phyloP scores from a whole-genome alignment of 2,329 filamentous ascomycete genomes.

The Plectosphaerella sp. region DNA sequence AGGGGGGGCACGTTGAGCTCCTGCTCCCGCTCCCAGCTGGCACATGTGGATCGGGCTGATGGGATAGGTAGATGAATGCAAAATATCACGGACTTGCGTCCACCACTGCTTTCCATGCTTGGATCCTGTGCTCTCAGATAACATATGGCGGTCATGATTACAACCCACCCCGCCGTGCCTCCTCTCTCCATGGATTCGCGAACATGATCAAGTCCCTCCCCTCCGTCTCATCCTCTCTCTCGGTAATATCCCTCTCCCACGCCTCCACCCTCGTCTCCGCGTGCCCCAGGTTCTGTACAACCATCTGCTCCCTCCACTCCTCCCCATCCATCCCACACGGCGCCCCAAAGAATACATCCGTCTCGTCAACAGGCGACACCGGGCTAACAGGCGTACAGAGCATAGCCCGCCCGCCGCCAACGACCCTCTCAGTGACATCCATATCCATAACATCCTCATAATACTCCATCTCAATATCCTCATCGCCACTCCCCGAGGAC shows the following conservation, averaged over 20 bases:
- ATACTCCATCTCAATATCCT: background rate
- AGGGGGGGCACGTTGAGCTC: background rate
- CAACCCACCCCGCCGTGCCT: too few relatives aligned
- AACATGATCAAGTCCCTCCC: too few relatives aligned
- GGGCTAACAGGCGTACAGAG: background rate
- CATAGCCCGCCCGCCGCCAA: background rate
- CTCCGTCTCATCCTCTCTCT: background rate
- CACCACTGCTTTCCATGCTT: too few relatives aligned
- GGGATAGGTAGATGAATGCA: constrained; percentile 13
- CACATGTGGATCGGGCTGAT: constrained; percentile 11
- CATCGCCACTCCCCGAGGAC: background rate
- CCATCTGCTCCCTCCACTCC: background rate
- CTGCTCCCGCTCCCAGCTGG: constrained; percentile 10
- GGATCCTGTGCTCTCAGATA: too few relatives aligned
- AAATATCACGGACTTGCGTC: constrained; percentile 2
- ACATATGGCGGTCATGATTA: too few relatives aligned
- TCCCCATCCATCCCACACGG: background rate
- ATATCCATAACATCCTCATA: background rate
- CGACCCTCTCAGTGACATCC: background rate
- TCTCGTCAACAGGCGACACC: background rate
- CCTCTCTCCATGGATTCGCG: too few relatives aligned
- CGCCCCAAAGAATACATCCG: background rate
- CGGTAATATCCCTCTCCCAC: background rate
- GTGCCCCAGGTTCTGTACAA: background rate
- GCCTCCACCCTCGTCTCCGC: background rate